phyloP scores from a whole-genome alignment of 2,329 filamentous ascomycete species.

The Talaromyces albobiverticillius region DNA sequence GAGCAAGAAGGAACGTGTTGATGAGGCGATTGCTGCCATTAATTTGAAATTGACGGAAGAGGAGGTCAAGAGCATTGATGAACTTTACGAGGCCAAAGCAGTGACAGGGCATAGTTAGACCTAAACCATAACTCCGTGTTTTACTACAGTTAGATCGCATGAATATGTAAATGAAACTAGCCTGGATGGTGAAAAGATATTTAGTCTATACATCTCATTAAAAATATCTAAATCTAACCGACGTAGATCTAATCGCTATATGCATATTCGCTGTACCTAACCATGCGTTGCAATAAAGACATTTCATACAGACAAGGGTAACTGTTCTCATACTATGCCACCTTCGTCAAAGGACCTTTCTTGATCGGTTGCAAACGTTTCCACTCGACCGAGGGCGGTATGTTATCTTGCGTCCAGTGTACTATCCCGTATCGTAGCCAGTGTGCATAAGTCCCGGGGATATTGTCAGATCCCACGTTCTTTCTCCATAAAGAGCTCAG shows the following conservation, averaged over 20 bases:
- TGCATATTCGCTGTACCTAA: too few species aligned
- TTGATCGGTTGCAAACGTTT: constrained; percentile 3
- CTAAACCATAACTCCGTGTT: too few species aligned
- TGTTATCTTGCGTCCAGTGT: constrained; percentile 45
- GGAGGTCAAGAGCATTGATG: constrained; percentile 1
- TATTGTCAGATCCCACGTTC: constrained; percentile 48
- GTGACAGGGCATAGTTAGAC: background rate
- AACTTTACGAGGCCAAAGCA: background rate
- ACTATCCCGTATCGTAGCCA: constrained; percentile 50
- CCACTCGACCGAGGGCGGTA: constrained; percentile 29
- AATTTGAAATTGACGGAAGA: background rate
- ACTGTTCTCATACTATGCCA: background rate
- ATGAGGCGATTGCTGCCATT: background rate
- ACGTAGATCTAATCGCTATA: too few species aligned
- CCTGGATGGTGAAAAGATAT: too few species aligned
- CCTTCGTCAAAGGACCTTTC: constrained; percentile 10
- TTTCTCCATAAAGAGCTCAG: constrained; percentile 55
- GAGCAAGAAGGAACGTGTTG: constrained; percentile 1
- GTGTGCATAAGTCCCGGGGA: constrained; percentile 53
- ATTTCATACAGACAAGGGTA: too few species aligned
- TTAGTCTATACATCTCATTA: too few species aligned
- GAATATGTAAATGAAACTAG: too few species aligned
- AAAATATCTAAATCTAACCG: too few species aligned
- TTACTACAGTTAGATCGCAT: too few species aligned
- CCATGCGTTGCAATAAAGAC: too few species aligned